These are phyloP conservation scores for Aspergillus intermedius DNA, from an alignment of 2,329 filamentous ascomycete genomes.

Conservation along the genomic window DNA sequence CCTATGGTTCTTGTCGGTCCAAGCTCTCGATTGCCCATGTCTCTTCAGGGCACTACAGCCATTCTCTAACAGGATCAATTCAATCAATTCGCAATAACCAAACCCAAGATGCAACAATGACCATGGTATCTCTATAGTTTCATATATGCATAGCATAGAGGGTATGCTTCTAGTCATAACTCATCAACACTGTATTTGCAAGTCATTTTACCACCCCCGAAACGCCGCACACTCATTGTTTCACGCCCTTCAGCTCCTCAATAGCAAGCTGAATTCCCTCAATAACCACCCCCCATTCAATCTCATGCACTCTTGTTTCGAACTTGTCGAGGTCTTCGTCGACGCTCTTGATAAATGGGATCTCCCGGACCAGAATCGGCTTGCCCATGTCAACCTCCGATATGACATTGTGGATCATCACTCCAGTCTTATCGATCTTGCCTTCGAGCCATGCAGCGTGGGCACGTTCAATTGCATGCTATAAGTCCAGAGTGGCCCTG, in stretches of 20 bases:
- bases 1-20: too few relatives aligned
- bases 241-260: slow-evolving; percentile 22
- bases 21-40: too few relatives aligned
- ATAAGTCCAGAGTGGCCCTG: background rate
- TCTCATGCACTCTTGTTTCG: slow-evolving; percentile 64
- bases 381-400: slow-evolving; percentile 72
- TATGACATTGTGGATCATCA: slow-evolving; percentile 86
- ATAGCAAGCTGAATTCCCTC: slow-evolving; percentile 52
- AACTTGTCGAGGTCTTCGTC: slow-evolving; percentile 61
- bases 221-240: slow-evolving; percentile 6
- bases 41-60: too few relatives aligned
- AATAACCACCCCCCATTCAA: slow-evolving; percentile 74
- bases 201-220: background rate
- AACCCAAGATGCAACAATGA: too few relatives aligned
- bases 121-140: too few relatives aligned
- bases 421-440: slow-evolving; percentile 62
- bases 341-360: slow-evolving; percentile 54
- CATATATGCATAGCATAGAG: too few relatives aligned
- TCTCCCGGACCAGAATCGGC: slow-evolving; percentile 64
- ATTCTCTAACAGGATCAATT: too few relatives aligned
- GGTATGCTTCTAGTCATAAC: too few relatives aligned
- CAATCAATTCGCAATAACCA: too few relatives aligned
- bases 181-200: too few relatives aligned
- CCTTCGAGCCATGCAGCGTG: slow-evolving; percentile 66
- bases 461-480: slow-evolving; percentile 68